phyloP scores from a whole-genome alignment of 139 green algal species.

The Picochlorum costavermella region DNA sequence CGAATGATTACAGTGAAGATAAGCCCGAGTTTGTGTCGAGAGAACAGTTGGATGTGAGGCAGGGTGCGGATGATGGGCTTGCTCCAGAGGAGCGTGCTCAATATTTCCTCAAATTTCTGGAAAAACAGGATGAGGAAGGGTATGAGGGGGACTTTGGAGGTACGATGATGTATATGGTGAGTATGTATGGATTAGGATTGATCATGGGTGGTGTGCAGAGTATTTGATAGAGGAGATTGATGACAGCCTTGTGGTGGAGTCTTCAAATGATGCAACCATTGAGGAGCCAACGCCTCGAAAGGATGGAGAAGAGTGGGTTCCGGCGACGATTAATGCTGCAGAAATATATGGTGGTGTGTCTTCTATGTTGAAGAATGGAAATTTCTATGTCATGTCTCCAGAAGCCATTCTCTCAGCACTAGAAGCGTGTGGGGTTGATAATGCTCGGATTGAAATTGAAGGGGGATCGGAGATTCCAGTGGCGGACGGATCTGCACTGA shows the following conservation, averaged over 20 bases:
- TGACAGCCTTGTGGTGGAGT: conserved; percentile 8
- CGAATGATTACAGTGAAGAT: neutral
- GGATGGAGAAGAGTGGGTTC: conserved; percentile 3
- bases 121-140: neutral
- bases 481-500: conserved; percentile 69
- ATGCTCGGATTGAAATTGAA: conserved; percentile 70
- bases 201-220: neutral
- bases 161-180: neutral
- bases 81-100: neutral
- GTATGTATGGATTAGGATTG: neutral
- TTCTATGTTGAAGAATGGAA: conserved; percentile 9
- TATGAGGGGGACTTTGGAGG: neutral
- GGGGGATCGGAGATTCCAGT: conserved; percentile 67
- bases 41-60: neutral
- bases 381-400: conserved; percentile 14
- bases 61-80: conserved; percentile 1
- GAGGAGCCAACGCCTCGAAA: conserved; percentile 4
- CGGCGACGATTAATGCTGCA: conserved; percentile 3
- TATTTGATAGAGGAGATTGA: conserved; percentile 2
- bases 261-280: neutral
- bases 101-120: conserved; percentile 8
- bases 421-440: conserved; percentile 77
- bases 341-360: neutral
- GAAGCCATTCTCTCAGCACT: conserved; percentile 76
- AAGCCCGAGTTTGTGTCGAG: conserved; percentile 4